Base-by-base conservation (phyloP, 768 basidiomycete genomes). In the Tricholoma furcatifolium region DNA sequence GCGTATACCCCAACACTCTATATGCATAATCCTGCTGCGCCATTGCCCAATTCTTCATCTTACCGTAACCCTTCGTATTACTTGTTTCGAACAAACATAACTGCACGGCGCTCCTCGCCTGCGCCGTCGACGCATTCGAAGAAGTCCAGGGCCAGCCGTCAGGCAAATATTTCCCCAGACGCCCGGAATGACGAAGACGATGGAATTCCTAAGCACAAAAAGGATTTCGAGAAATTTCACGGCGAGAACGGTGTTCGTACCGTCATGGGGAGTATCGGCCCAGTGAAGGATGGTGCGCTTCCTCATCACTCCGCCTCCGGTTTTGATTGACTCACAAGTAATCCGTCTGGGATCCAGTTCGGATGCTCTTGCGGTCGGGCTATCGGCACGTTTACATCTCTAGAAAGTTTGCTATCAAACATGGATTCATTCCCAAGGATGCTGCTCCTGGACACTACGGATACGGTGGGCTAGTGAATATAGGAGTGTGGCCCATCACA, bases 321-420 rank as follows among this genome's bases (percentile, higher is more conserved):
- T 38, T 18, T 43, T 23, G 17, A 20, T n/a, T 14, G 31, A 9
- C 47, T 14, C n/a, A 17, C 12, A 27, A 23, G 41, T 43, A 46
- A 30, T 42, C n/a, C 46, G 30, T 24, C 49, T 32, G 44, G 42
- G 12, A n/a, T 32, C 40, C 15, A 93, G 93, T 95, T 1, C 84
- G 90, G 17, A 99, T 98, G 95, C 80, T 98, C 35, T 76, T 99
- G 54, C 96, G 93, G 69, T 80, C 83, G 15, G 95, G 97, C 15
- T 88, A 98, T 68, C 79, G 93, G 12, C 86, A 95, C 62, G 95
- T 98, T 46, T 99, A 99, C 70, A 88, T 99, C 53, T 97, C 94
- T 11, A 82, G 97, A 50, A 87, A 88, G 64, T 99, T 98, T 63
- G 97, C 97, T 2, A 73, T 85, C 56, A 80, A 84, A 58, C 83